These are phyloP conservation scores for Speleostelium caveatum DNA, from an alignment of 78 protist genomes.

Conservation along the genomic window DNA sequence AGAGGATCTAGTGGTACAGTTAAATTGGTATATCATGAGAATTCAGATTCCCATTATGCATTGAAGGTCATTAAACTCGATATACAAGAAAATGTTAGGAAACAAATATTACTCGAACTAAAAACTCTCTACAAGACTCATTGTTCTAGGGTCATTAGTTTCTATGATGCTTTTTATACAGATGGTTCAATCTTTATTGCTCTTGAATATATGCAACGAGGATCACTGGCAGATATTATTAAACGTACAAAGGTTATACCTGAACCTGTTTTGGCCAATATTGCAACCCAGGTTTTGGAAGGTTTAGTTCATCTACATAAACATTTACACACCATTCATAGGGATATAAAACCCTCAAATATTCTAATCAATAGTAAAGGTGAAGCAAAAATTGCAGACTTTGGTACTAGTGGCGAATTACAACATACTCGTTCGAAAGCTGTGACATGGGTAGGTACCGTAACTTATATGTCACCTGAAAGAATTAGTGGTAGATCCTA, in stretches of 20 bases:
- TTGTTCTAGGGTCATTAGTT: slow-evolving; percentile 67
- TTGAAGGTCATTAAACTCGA: slow-evolving; percentile 81
- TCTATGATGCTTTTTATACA: slow-evolving; percentile 86
- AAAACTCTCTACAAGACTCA: slow-evolving; percentile 79
- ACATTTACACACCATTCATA: slow-evolving; percentile 76
- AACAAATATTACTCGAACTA: slow-evolving; percentile 84
- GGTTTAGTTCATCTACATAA: slow-evolving; percentile 87
- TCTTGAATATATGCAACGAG: slow-evolving; percentile 83
- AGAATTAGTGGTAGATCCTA: slow-evolving; percentile 86
- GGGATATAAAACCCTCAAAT: slow-evolving; percentile 90
- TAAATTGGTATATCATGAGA: slow-evolving; percentile 71
- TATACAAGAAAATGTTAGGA: slow-evolving; percentile 77
- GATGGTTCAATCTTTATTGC: slow-evolving; percentile 83
- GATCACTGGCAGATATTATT: slow-evolving; percentile 61
- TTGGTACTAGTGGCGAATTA: slow-evolving; percentile 88
- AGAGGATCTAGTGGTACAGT: slow-evolving; percentile 83
- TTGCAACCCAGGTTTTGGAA: slow-evolving; percentile 64
- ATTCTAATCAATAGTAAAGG: slow-evolving; percentile 73
- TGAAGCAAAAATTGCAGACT: slow-evolving; percentile 88
- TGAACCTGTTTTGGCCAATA: slow-evolving; percentile 58
- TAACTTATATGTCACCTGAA: slow-evolving; percentile 88
- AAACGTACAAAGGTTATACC: slow-evolving; percentile 36
- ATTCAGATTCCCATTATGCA: slow-evolving; percentile 57
- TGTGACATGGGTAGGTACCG: slow-evolving; percentile 92
- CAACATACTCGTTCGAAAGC: slow-evolving; percentile 78